Conservation (phyloP, 371 early-diverging fungal species). For the Apophysomyces trapeziformis region DNA sequence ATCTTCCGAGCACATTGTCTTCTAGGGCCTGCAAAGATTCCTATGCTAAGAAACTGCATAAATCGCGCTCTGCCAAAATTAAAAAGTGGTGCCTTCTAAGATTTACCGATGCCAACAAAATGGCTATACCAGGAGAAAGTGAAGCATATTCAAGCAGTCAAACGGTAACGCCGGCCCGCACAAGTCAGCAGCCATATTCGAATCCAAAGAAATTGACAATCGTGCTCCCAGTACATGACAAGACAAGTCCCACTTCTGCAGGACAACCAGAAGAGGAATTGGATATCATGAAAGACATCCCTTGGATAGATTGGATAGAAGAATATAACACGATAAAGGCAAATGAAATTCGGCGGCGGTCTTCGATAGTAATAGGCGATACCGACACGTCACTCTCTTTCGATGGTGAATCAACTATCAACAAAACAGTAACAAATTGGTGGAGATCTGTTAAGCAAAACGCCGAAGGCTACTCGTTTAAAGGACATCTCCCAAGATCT, state of each 20-base stretch:
- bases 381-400: background rate
- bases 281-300: slow-evolving; percentile 28
- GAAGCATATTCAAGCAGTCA: background rate
- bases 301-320: slow-evolving; percentile 58
- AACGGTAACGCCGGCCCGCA: slow-evolving; percentile 16
- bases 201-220: slow-evolving; percentile 42
- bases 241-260: background rate
- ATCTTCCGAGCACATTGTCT: background rate
- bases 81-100: slow-evolving; percentile 40
- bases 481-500: background rate
- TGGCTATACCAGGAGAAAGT: background rate
- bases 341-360: slow-evolving; percentile 25
- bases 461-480: slow-evolving; percentile 21
- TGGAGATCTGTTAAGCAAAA: slow-evolving; percentile 29
- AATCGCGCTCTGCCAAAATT: slow-evolving; percentile 55
- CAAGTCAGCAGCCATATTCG: slow-evolving; percentile 17
- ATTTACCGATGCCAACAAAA: background rate
- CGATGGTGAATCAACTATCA: slow-evolving; percentile 3
- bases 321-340: slow-evolving; percentile 42
- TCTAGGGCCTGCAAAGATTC: background rate
- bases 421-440: slow-evolving; percentile 20
- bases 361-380: background rate
- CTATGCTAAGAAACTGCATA: slow-evolving; percentile 41
- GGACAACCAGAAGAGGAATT: slow-evolving; percentile 12
- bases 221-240: slow-evolving; percentile 32